phyloP scores from a whole-genome alignment of 495 filamentous ascomycete genomes.

The Neurospora africana region DNA sequence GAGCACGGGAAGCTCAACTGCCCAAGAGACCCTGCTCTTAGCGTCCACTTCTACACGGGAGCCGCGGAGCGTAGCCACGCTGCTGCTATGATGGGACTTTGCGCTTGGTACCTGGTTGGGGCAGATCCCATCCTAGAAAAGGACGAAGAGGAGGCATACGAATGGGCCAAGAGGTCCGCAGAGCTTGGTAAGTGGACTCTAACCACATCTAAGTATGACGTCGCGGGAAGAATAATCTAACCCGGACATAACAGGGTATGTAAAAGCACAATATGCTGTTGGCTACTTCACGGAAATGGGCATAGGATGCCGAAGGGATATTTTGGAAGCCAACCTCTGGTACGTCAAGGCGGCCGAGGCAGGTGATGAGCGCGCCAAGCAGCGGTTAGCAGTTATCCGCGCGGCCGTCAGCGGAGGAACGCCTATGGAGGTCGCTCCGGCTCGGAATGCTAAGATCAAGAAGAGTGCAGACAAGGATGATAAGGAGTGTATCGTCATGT shows the following conservation, averaged over 20 bases:
- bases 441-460: constrained; percentile 40
- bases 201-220: background rate
- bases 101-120: constrained; percentile 96
- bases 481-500: constrained; percentile 53
- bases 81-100: constrained; percentile 96
- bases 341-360: constrained; percentile 93
- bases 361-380: constrained; percentile 80
- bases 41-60: constrained; percentile 93
- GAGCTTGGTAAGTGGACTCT: constrained; percentile 55
- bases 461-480: constrained; percentile 40
- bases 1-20: constrained; percentile 84
- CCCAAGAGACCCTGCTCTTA: constrained; percentile 82
- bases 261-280: constrained; percentile 90
- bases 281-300: constrained; percentile 99
- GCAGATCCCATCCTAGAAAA: constrained; percentile 88
- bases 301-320: constrained; percentile 86
- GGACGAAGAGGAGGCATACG: constrained; percentile 91
- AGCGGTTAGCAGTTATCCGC: constrained; percentile 73
- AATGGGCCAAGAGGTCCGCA: constrained; percentile 85
- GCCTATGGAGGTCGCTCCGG: constrained; percentile 40
- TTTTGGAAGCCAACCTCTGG: constrained; percentile 94
- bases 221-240: background rate
- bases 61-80: constrained; percentile 78
- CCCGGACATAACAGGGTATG: constrained; percentile 46
- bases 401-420: constrained; percentile 69